Evolutionary conservation across 345 rosid genomes (phyloP), one percentile per base, ranked within the genome.

Genomic region (Melaleuca alternifolia): DNA sequence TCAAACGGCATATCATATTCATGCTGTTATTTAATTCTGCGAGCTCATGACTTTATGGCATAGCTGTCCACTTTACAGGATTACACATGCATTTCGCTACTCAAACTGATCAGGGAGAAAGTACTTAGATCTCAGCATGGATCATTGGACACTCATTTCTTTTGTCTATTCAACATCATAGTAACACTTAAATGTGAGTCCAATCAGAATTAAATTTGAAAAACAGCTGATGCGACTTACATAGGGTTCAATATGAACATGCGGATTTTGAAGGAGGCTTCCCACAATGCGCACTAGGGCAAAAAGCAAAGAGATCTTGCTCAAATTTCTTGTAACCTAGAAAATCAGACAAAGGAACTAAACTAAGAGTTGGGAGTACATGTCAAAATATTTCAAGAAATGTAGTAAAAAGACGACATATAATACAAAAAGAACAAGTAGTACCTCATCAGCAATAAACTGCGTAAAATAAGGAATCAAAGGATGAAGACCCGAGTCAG

Each of bases 361-460:
- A 87, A 83, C 84, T 65, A 61, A 86, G 86, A 83, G 81, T 50
- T 28, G 81, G 52, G 61, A 86, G 14, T 46, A 84, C 11, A 85
- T 46, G 24, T 14, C 5, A 84, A 84, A 83, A 51, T 37, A 24
- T 81, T 59, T 61, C 46, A 26, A 44, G 23, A 26, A 44, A 88
- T 56, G 75, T 82, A 50, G 33, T 71, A 33, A 65, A 84, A 48
- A 71, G 81, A 33, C 13, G 0, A 37, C 48, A 37, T 10, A 37
- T 37, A 33, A 71, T 37, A 71, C 81, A 52, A 84, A 54, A 56
- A 51, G 54, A 50, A 33, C 41, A 33, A 65, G 71, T 56, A 21
- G 84, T 84, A 96, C 98, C 96, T 96, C 98, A 86, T 94, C 95
- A 77, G 94, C 92, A 88, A 96, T 92, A 90, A 94, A 94, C 87